phyloP scores from a whole-genome alignment of 306 rosid species.

The Vigna unguiculata region DNA sequence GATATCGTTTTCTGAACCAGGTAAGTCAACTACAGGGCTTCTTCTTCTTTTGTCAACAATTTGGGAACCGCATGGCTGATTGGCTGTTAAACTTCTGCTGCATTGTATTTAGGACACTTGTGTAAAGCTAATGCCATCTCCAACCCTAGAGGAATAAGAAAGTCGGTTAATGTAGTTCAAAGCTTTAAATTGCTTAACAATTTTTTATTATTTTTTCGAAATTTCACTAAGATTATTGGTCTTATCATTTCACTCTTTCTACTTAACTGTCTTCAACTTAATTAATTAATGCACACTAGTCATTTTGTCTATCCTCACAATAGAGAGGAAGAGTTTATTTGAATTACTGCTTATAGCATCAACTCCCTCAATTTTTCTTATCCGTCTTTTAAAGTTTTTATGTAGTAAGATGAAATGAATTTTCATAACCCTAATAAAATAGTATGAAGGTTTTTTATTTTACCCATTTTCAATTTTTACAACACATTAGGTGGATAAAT shows the following conservation, averaged over 20 bases:
- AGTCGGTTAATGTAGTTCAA: background rate
- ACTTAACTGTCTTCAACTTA: background rate
- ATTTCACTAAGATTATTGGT: background rate
- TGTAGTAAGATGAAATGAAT: too few species aligned
- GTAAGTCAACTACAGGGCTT: conserved; percentile 50
- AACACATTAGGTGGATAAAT: too few species aligned
- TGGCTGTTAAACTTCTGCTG: conserved; percentile 33
- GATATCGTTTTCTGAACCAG: conserved; percentile 61
- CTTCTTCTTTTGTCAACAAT: background rate
- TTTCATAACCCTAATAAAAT: too few species aligned
- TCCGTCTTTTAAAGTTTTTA: too few species aligned
- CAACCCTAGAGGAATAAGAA: background rate
- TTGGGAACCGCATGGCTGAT: conserved; percentile 18
- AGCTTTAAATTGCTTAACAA: background rate
- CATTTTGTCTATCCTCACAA: background rate
- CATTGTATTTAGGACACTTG: conserved; percentile 25
- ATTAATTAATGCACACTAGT: background rate
- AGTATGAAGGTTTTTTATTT: too few species aligned
- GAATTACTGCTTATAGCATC: background rate
- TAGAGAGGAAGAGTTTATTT: background rate
- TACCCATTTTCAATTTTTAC: too few species aligned
- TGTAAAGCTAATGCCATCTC: conserved; percentile 13
- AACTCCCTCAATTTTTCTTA: too few species aligned
- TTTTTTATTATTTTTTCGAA: background rate
- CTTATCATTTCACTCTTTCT: background rate